Conservation (phyloP, 2,329 filamentous ascomycete genomes). For the Fusarium nelsonii region DNA sequence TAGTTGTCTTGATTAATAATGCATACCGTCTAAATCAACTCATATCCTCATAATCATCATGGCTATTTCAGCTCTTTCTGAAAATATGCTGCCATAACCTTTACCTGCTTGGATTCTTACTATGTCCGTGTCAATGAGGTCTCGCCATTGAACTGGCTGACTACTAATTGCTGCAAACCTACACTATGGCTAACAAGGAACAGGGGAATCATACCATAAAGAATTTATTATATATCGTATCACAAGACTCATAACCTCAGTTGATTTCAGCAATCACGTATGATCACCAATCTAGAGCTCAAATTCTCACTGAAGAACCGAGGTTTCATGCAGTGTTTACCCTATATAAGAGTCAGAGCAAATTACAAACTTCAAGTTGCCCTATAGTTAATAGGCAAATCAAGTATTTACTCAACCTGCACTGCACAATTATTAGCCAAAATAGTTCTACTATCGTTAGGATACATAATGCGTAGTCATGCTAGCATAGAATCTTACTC, state of each 20-base stretch:
- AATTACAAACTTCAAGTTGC: background rate
- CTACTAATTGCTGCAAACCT: background rate
- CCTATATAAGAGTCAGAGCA: background rate
- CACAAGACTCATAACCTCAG: background rate
- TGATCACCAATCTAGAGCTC: background rate
- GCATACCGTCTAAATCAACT: background rate
- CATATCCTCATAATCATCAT: background rate
- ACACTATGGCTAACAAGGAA: background rate
- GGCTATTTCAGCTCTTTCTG: background rate
- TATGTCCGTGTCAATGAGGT: background rate
- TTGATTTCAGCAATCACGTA: background rate
- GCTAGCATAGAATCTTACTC: background rate
- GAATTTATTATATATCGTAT: fast-evolving
- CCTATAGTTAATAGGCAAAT: background rate
- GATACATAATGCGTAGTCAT: background rate
- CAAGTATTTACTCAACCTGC: background rate
- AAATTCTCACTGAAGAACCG: no score
- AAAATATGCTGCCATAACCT: no score
- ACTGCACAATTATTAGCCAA: no score
- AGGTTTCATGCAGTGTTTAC: background rate
- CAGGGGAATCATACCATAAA: fast-evolving
- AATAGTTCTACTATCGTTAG: background rate
- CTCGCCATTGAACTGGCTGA: no score
- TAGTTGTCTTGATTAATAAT: slow-evolving; percentile 3
- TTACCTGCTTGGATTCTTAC: background rate